A percentile compares a stretch with the other conserved stretches of the same genome.
Evolutionary conservation across 768 basidiomycete species (phyloP).

Genomic region (Podaxis sp.): DNA sequence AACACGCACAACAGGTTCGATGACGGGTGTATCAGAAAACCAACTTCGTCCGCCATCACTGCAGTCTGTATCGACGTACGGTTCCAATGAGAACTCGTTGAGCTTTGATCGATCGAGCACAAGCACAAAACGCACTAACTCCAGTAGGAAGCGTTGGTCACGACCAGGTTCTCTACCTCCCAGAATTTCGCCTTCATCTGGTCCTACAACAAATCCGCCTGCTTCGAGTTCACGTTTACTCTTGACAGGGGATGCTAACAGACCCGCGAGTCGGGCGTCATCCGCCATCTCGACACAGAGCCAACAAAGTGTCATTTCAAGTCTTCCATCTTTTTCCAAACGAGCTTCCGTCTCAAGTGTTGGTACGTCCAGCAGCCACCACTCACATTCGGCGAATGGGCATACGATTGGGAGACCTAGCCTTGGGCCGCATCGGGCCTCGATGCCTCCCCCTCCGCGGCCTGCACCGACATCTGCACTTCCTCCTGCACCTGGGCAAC

Average conservation of each 20-base stretch:
- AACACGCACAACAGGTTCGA: conserved; percentile 22
- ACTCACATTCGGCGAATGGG: conserved; percentile 12
- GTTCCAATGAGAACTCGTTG: conserved; percentile 35
- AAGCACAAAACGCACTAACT: conserved; percentile 31
- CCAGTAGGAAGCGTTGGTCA: conserved; percentile 49
- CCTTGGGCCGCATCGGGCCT: conserved; percentile 43
- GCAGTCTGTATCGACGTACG: conserved; percentile 43
- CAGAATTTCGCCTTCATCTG: conserved; percentile 54
- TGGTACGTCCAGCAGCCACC: conserved; percentile 37
- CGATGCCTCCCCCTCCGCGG: conserved; percentile 70
- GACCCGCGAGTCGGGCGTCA: conserved; percentile 35
- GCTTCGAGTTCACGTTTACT: conserved; percentile 27
- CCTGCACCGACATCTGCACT: conserved; percentile 71
- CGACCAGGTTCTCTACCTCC: conserved; percentile 49
- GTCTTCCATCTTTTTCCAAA: conserved; percentile 51
- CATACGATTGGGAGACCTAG: conserved; percentile 14
- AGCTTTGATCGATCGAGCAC: conserved; percentile 36
- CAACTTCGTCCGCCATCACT: conserved; percentile 39
- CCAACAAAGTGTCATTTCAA: conserved; percentile 42
- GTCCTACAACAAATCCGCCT: conserved; percentile 48
- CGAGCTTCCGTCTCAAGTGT: conserved; percentile 49
- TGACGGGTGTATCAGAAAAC: conserved; percentile 38
- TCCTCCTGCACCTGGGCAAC: conserved; percentile 58
- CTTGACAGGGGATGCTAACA: conserved; percentile 29
- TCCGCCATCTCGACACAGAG: conserved; percentile 35